Conservation (phyloP, 495 filamentous ascomycete genomes). For the Chaetomidium leptoderma region DNA sequence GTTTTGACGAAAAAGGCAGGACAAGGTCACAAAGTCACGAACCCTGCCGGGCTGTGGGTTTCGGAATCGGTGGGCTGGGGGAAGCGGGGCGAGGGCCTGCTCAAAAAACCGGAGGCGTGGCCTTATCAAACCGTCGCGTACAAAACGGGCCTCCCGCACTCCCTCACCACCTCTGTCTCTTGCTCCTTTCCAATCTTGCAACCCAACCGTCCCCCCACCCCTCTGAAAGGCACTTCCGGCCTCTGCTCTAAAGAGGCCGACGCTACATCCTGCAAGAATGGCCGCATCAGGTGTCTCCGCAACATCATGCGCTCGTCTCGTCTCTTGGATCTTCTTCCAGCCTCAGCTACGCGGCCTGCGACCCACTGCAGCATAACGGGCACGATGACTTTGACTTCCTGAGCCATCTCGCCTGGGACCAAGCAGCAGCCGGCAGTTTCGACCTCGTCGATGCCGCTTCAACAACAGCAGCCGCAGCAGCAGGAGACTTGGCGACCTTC, state of each 20-base stretch:
- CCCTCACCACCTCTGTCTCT: not conserved
- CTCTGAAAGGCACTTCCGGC: constrained; percentile 1
- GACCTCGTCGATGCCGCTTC: not conserved
- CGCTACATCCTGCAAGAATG: constrained; percentile 18
- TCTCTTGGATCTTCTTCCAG: constrained; percentile 12
- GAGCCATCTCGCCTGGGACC: constrained; percentile 7
- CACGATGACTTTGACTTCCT: constrained; percentile 12
- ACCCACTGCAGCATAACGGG: not conserved
- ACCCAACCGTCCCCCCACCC: no score
- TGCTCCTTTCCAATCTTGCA: not conserved
- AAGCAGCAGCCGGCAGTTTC: not conserved
- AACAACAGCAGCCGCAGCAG: not conserved
- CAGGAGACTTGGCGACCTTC: not conserved
- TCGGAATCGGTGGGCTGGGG: no score
- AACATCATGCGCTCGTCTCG: constrained; percentile 6
- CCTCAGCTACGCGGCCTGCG: constrained; percentile 12
- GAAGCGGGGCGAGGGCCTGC: not conserved
- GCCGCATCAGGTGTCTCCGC: constrained; percentile 3
- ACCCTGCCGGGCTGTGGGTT: not conserved
- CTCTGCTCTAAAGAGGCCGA: constrained; percentile 18
- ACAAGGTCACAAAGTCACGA: no score
- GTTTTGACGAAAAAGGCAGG: not conserved
- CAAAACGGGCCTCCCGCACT: not conserved
- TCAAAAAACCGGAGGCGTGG: not conserved
- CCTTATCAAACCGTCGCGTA: not conserved